phyloP scores from a whole-genome alignment of 352 stramenopile genomes.

The Pythium myriotylum region DNA sequence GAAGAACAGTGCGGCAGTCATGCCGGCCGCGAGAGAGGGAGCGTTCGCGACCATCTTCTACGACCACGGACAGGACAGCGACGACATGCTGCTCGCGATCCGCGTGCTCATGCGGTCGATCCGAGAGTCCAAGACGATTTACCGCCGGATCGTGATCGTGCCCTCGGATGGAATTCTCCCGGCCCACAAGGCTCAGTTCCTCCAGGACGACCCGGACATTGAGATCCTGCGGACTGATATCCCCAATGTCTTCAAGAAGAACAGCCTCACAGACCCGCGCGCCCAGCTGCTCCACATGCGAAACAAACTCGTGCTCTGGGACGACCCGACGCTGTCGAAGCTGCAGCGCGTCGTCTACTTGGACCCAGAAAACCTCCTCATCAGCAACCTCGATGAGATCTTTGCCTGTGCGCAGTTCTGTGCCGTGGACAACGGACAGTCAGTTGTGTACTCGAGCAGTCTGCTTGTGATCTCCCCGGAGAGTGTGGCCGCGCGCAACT shows the following conservation, averaged over 20 bases:
- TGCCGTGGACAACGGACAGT: conserved; percentile 81
- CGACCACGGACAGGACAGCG: conserved; percentile 62
- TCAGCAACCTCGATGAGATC: conserved; percentile 84
- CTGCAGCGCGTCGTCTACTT: conserved; percentile 78
- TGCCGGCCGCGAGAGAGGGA: conserved; percentile 32
- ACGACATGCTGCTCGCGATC: conserved; percentile 59
- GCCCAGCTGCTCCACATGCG: conserved; percentile 82
- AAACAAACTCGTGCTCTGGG: conserved; percentile 84
- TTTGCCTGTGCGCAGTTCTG: conserved; percentile 81
- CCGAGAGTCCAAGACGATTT: conserved; percentile 66
- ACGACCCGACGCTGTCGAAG: conserved; percentile 62
- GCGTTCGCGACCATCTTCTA: conserved; percentile 77
- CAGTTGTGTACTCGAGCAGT: conserved; percentile 82
- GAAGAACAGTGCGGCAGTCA: background rate
- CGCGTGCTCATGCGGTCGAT: conserved; percentile 73
- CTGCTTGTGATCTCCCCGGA: conserved; percentile 77
- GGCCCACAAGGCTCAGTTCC: conserved; percentile 41
- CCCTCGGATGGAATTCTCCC: conserved; percentile 59
- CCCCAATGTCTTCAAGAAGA: conserved; percentile 70
- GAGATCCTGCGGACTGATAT: conserved; percentile 68
- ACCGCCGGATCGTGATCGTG: conserved; percentile 71
- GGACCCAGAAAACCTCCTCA: conserved; percentile 77
- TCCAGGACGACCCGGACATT: conserved; percentile 56
- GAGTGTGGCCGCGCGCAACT: conserved; percentile 63
- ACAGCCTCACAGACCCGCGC: conserved; percentile 57